Evolutionary conservation across 805 yeast genomes (phyloP).

Genomic region (Wickerhamomyces sydowiorum): DNA sequence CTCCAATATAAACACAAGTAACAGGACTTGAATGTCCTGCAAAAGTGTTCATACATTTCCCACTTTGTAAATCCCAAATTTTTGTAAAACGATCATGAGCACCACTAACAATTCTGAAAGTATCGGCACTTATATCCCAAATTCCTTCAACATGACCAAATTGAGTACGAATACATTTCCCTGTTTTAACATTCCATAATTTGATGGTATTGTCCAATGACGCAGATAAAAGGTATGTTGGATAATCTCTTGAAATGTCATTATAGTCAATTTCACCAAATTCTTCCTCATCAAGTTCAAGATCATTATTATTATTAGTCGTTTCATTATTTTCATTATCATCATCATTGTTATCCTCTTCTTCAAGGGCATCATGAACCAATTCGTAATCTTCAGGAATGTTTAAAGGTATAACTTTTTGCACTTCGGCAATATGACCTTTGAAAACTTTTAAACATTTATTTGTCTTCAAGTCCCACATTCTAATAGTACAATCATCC

Average conservation of each 20-base stretch:
- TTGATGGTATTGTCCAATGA: slow-evolving; percentile 91
- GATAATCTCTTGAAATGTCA: slow-evolving; percentile 37
- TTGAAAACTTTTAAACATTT: slow-evolving; percentile 71
- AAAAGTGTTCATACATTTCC: slow-evolving; percentile 91
- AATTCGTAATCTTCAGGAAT: slow-evolving; percentile 57
- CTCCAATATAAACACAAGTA: slow-evolving; percentile 79
- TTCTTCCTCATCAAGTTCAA: slow-evolving; percentile 12
- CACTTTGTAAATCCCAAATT: slow-evolving; percentile 95
- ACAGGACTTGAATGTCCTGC: slow-evolving; percentile 61
- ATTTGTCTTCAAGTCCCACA: slow-evolving; percentile 90
- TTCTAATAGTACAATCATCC: slow-evolving; percentile 86
- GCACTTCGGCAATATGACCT: slow-evolving; percentile 94
- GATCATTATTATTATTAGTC: slow-evolving; percentile 9
- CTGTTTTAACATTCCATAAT: slow-evolving; percentile 83
- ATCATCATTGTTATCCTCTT: slow-evolving; percentile 10
- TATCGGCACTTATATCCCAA: slow-evolving; percentile 95
- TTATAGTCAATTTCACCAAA: slow-evolving; percentile 21
- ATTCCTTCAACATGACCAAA: slow-evolving; percentile 98
- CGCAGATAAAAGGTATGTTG: slow-evolving; percentile 81
- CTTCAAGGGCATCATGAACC: slow-evolving; percentile 32
- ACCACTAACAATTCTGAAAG: slow-evolving; percentile 89
- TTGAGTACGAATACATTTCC: slow-evolving; percentile 86
- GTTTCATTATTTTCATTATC: slow-evolving; percentile 12
- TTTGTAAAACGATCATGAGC: slow-evolving; percentile 88
- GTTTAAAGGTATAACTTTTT: slow-evolving; percentile 81